Evolutionary conservation across 805 yeast species (phyloP), one percentile per base, ranked within the genome.

Genomic region (Soucietia sequanensis): DNA sequence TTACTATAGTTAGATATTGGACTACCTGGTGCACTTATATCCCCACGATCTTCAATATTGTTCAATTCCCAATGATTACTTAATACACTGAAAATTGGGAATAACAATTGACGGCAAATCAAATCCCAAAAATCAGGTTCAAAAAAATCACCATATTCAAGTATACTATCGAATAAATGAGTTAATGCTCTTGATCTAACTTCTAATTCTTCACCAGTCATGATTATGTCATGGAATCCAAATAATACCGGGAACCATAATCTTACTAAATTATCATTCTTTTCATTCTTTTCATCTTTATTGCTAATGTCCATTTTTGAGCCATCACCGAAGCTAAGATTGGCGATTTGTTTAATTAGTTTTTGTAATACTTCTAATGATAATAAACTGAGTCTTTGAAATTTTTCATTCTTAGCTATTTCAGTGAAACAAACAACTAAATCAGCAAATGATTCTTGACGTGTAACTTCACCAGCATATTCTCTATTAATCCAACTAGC

Each of bases 121-220:
- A 75, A 68, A 36, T 83, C 82, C 99, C 99, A 93, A 48, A 87
- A 84, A 17, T 71, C 77, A 11, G 72, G 66, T 44, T 78, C 79
- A 54, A 91, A 95, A 41, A 78, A 75, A 18, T 75, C 75, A 19
- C 99, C 99, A 52, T 84, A 80, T 38, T 81, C 81, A 34, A 81
- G 82, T 38, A 93, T 64, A 3, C 86, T 74, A 45, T 86, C 93
- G 62, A 93, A 95, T 65, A 91, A 71, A 48, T 75, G 80, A 42
- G 81, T 84, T 51, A 93, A 69, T 0, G 97, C 95, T 36, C 87
- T 72, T 0, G 97, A 84, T 50, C 99, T 76, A 3, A 90, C 96
- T 60, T 93, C 99, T 32, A 93, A 67, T 59, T 93, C 99, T 37
- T 83, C 89, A 4, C 96, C 96, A 1, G 81, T 81, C 95, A 90